A percentile compares a stretch with the other conserved stretches of the same genome.
These are phyloP conservation scores for Cladosporium sp. DNA, from an alignment of 2,329 filamentous ascomycete genomes.

Conservation along the genomic window DNA sequence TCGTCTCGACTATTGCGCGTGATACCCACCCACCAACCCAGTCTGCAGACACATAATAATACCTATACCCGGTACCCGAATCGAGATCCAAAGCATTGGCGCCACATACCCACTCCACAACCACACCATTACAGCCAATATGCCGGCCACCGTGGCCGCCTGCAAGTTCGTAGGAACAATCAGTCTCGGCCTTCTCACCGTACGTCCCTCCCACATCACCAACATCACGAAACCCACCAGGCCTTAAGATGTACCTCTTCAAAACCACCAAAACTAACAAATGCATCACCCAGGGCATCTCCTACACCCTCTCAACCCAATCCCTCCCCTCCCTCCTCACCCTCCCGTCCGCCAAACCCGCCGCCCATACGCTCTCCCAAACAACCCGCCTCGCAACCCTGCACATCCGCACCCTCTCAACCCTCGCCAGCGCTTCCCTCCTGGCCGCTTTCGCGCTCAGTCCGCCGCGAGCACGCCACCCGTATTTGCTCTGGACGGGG, in stretches of 20 bases:
- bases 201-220: slow-evolving; percentile 49
- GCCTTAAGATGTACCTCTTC: neutral
- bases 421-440: slow-evolving; percentile 66
- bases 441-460: slow-evolving; percentile 74
- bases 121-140: slow-evolving; percentile 17
- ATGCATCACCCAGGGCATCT: slow-evolving; percentile 71
- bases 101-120: neutral
- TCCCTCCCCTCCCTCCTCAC: slow-evolving; percentile 75
- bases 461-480: slow-evolving; percentile 69
- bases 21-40: too few relatives aligned
- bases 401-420: slow-evolving; percentile 63
- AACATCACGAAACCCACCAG: too few relatives aligned
- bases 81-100: slow-evolving; percentile 4
- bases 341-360: slow-evolving; percentile 69
- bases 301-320: slow-evolving; percentile 74
- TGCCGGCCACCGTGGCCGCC: slow-evolving; percentile 58
- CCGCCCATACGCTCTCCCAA: slow-evolving; percentile 60
- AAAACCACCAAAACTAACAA: slow-evolving; percentile 12
- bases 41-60: too few relatives aligned
- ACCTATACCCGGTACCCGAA: neutral
- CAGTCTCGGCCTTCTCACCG: slow-evolving; percentile 80
- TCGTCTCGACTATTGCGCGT: too few relatives aligned
- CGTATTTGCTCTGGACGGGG: slow-evolving; percentile 83
- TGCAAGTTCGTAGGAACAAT: slow-evolving; percentile 92
- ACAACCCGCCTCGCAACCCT: slow-evolving; percentile 58